Percentiles rank a stretch among this genome's conserved stretches.
phyloP scores from a whole-genome alignment of 1,139 yeast genomes.

The Kazachstania sp. region DNA sequence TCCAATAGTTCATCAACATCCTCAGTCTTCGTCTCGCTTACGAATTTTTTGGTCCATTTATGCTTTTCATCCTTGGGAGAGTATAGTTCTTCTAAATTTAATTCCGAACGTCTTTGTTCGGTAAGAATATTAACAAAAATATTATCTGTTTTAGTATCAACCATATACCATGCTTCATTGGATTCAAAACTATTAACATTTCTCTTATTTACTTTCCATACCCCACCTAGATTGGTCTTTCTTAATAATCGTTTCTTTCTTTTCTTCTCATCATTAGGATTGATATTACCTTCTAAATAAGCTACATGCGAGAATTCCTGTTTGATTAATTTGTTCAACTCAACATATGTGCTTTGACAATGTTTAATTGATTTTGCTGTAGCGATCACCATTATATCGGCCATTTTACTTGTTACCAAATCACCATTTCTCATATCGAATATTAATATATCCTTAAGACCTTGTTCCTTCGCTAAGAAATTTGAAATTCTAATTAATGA shows the following conservation, averaged over 20 bases:
- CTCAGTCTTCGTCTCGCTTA: neutral
- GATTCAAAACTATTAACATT: constrained; percentile 7
- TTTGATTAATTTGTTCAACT: constrained; percentile 44
- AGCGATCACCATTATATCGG: constrained; percentile 52
- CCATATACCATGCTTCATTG: constrained; percentile 71
- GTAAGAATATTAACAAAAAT: constrained; percentile 68
- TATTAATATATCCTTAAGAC: constrained; percentile 51
- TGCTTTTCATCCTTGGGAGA: constrained; percentile 39
- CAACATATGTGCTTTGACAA: constrained; percentile 59
- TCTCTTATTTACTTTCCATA: constrained; percentile 17
- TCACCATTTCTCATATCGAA: constrained; percentile 48
- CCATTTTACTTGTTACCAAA: constrained; percentile 34
- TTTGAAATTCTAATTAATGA: constrained; percentile 40
- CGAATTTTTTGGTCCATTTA: constrained; percentile 23
- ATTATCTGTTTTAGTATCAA: constrained; percentile 57
- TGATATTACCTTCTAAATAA: constrained; percentile 61
- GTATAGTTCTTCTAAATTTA: constrained; percentile 68
- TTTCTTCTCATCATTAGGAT: constrained; percentile 49
- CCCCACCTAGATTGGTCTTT: constrained; percentile 42
- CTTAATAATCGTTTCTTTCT: constrained; percentile 54
- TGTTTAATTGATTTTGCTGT: constrained; percentile 77
- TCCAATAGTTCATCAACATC: constrained; percentile 4
- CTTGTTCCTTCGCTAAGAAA: constrained; percentile 50
- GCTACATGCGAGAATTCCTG: constrained; percentile 39
- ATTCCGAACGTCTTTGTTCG: constrained; percentile 51